Base-by-base conservation (phyloP, 805 yeast species). In the Ogataea wickerhamii region DNA sequence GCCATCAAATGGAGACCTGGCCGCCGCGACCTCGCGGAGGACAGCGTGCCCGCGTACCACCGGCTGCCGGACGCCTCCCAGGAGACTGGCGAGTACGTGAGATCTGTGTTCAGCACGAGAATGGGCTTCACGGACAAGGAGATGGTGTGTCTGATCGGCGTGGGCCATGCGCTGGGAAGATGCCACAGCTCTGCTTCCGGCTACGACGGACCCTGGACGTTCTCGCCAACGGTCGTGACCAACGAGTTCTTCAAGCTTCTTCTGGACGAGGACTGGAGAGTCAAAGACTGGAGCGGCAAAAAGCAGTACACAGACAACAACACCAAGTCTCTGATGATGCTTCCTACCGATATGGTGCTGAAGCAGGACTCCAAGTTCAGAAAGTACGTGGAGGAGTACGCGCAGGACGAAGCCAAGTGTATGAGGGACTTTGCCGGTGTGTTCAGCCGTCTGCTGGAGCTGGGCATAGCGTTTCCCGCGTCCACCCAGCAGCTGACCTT, bases 151-250 rank as follows among this genome's bases (percentile, higher is more conserved):
- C 53, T 73, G 34, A 58, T 69, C 28, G 77, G 77, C 26, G 64
- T 59, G 22, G 74, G 74, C 11, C 77, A 73, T 51, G 63, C 68
- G 10, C 43, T 73, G 27, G 77, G 77, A 19, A 55, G 76, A 49
- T 68, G 76, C 44, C 77, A 72, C 48, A 53, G 54, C 40, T 58
- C 71, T 47, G 75, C 79, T 44, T 76, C 87, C 17, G 94, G 94
- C 2, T 87, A 71, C 66, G 93, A 84, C 48, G 95, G 95, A 11
- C 88, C 91, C 44, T 87, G 95, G 95, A 89, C 91, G 26, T 82
- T 82, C 38, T 76, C 83, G 27, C 87, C 93, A 38, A 84, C 82
- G 21, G 61, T 68, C 47, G 82, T 87, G 58, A 70, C 80, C 36
- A 87, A 87, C 65, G 86, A 85, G 28, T 87, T 84, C 60, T 87